Base-by-base conservation (phyloP, 1,284 basidiomycete genomes). In the Uromyces viciae-fabae region DNA sequence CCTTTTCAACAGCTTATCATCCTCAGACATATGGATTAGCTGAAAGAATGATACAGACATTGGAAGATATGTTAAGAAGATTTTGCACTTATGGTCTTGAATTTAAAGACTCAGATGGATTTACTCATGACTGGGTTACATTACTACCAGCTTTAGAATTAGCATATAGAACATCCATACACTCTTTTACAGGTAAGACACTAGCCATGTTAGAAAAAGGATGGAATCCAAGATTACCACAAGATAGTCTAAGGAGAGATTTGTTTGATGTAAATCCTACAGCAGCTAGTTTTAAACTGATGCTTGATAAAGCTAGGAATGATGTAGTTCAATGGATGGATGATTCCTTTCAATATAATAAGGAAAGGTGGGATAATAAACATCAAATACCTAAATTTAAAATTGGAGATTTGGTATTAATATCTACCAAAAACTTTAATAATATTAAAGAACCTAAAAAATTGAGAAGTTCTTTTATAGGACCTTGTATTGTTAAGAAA, bases 271-370 rank as follows among this genome's bases (percentile, higher is more conserved):
- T 71, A 14, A 31, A 71, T 25, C 68, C 68, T 3, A 71, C 68
- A 40, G 31, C 68, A 38, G 11, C 28, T 3, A 43, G 36, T 28
- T 71, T 43, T 71, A 28, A 7, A 71, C 17, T 40, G 4, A 71
- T 71, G 68, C 38, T 71, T 38, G 43, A 43, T 25, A 71, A 71
- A 71, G 68, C 68, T 17, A 71, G 68, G 22, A 43, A 42, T 15
- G 22, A 71, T 43, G 68, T 40, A 40, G 14, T 25, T 19, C 11
- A 71, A 43, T 71, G 68, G 15, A 28, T 71, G 11, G 43, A 43
- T 42, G 36, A 71, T 4, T 40, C 68, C 7, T 7, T 71, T 14
- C 8, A 42, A 25, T 71, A 71, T 25, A 71, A 71, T 43, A 71
- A 71, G 43, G 36, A 40, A 4, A 71, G 68, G 43, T 71, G 42